phyloP scores from a whole-genome alignment of 2,329 filamentous ascomycete genomes.

The Clathrospora elynae region DNA sequence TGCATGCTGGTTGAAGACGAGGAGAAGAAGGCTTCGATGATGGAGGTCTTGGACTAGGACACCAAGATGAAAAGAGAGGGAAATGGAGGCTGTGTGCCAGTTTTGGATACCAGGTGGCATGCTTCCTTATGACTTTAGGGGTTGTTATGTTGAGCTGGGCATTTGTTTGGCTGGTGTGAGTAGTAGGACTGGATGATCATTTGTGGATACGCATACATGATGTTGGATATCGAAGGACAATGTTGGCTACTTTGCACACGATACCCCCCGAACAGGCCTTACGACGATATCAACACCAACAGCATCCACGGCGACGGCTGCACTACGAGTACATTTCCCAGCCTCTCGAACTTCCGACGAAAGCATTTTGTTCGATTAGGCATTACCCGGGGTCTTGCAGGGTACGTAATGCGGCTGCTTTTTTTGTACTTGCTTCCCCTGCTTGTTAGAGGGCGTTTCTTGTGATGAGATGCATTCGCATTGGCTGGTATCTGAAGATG shows the following conservation, averaged over 20 bases:
- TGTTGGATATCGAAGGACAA: constrained; percentile 6
- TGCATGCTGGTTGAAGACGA: constrained; percentile 68
- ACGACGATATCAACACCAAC: constrained; percentile 1
- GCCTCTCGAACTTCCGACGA: too few species aligned
- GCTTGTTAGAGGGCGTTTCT: constrained; percentile 1
- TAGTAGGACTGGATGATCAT: not conserved
- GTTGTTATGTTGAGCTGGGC: not conserved
- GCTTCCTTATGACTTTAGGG: constrained; percentile 2
- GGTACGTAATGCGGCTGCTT: too few species aligned
- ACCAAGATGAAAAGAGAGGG: constrained; percentile 7
- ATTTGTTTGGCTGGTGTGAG: not conserved
- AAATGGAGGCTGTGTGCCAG: constrained; percentile 6
- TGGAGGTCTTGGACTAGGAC: constrained; percentile 46
- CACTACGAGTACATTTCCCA: not conserved
- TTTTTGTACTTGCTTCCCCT: too few species aligned
- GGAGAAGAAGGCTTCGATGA: constrained; percentile 52
- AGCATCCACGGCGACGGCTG: not conserved
- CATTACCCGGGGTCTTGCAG: too few species aligned
- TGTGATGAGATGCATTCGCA: not conserved
- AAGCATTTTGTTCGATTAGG: not conserved
- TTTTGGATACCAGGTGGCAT: constrained; percentile 15
- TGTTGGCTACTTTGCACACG: constrained; percentile 9
- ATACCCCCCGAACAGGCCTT: constrained; percentile 6
- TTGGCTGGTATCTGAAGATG: not conserved
- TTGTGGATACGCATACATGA: not conserved